Evolutionary conservation across 495 filamentous ascomycete species (phyloP), one percentile per base, ranked within the genome.

Genomic region (Penicillium pulvis): DNA sequence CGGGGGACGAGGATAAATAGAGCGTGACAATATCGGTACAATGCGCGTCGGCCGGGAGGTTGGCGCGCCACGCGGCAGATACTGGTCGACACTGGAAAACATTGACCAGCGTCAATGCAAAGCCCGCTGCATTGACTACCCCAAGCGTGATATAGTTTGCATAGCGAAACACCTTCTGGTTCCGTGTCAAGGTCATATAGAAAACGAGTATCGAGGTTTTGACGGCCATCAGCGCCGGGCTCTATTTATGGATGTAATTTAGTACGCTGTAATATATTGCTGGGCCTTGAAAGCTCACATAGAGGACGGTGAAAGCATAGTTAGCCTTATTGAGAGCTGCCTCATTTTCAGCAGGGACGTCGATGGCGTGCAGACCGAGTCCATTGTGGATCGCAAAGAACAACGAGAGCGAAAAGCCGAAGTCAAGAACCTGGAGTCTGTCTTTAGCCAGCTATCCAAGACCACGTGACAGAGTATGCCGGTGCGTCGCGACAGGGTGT

Each of bases 131-230:
- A 65, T 93, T 93, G 51, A 94, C 91, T 16, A 92, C 83, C 33
- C 75, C 71, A 6, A 95, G 72, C 3, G 89, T 90, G 17, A 77
- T 79, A 75, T 89, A 88, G 23, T 88, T 90, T 3, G 84, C 81
- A 73, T 85, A 83, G 60, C 85, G 82, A 64, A 92, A 86, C 31
- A 90, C 74, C 61, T 87, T 86, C 43, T 92, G 87, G 33, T 86
- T 86, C 62, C 85, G 87, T 7, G 90, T 87, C 51, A 96, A 75
- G 33, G 88, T 85, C 30, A 96, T 81, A 75, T 91, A 96, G 70
- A 95, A 97, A 57, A 93, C 74, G 50, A 96, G 82, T 61, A 98
- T 91, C n/a, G 90, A 93, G 5, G 91, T 91, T 74, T 97, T 98
- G 49, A 91, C 69, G 39, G 73, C 67, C 78, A 81, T 81, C 53